phyloP scores from a whole-genome alignment of 305 asterid genomes.

The Plantago lanceolata region DNA sequence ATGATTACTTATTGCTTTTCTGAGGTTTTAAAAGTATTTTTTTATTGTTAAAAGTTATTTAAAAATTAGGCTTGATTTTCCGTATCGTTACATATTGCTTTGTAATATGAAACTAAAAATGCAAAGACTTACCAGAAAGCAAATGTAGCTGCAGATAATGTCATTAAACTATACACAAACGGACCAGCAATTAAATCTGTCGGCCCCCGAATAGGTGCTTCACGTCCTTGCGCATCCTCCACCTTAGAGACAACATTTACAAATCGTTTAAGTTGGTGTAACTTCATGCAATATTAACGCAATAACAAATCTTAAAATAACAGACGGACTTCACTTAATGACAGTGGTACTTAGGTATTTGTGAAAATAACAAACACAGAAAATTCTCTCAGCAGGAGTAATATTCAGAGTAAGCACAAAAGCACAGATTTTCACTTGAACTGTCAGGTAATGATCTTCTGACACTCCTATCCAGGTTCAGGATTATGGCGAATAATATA shows the following conservation, averaged over 20 bases:
- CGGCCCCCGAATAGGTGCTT: slow-evolving; percentile 98
- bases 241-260: slow-evolving; percentile 45
- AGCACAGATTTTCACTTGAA: too few relatives aligned
- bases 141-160: slow-evolving; percentile 91
- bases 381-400: too few relatives aligned
- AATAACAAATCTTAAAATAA: neutral
- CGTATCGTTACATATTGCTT: too few relatives aligned
- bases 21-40: too few relatives aligned
- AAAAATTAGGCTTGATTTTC: too few relatives aligned
- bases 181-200: slow-evolving; percentile 99
- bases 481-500: too few relatives aligned
- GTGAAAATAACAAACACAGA: too few relatives aligned
- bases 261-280: neutral
- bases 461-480: too few relatives aligned
- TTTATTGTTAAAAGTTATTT: too few relatives aligned
- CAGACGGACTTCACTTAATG: neutral
- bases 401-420: too few relatives aligned
- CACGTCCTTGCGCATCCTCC: slow-evolving; percentile 99
- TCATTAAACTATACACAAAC: slow-evolving; percentile 88
- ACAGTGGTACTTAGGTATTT: neutral
- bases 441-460: too few relatives aligned
- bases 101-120: slow-evolving; percentile 10
- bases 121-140: slow-evolving; percentile 70
- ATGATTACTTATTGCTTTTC: too few relatives aligned
- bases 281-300: slow-evolving; percentile 6